Evolutionary conservation across 768 basidiomycete genomes (phyloP), one percentile per base, ranked within the genome.

Genomic region (Harrya chromipes): DNA sequence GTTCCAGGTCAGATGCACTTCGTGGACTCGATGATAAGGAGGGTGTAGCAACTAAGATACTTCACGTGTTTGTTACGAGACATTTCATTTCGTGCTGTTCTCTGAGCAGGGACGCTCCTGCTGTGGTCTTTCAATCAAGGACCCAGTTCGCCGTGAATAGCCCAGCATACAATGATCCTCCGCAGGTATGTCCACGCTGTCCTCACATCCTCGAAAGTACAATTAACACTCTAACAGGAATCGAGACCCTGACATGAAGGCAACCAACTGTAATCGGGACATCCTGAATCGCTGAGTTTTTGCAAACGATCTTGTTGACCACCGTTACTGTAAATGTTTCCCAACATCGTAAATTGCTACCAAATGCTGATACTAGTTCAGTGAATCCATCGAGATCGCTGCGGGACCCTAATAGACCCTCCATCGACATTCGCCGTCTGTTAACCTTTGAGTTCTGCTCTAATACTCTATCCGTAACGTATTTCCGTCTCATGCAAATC

Each of bases 401-500:
- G 24, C 19, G 11, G 29, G 6, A 4, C 12, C 29, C 12, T 13
- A 29, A 13, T 29, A 26, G 26, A 26, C 12, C 2, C 8, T 29
- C 29, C 11, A 13, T 29, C 26, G 27, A 54, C 37, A 34, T 26
- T 13, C 12, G 20, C 37, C 23, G 34, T 46, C 37, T n/a, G 27
- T 27, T 21, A 21, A 3, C n/a, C 12, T 23, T 1, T 11, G 9
- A n/a, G 24, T 12, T 21, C 11, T 11, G 14, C 33, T 33, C 33
- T 16, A 31, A 6, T 14, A 33, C 4, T 33, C 33, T 16, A 33
- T 14, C 14, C 13, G 33, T 16, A 33, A 33, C 33, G 14, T 14
- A 33, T 14, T 16, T 33, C 6, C 31, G 13, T 40, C 11, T 46
- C 40, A 26, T 12, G 46, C 44, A 26, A 43, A 56, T 57, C 47